phyloP scores from a whole-genome alignment of 129 eudicot species.

The Flaveria linearis region DNA sequence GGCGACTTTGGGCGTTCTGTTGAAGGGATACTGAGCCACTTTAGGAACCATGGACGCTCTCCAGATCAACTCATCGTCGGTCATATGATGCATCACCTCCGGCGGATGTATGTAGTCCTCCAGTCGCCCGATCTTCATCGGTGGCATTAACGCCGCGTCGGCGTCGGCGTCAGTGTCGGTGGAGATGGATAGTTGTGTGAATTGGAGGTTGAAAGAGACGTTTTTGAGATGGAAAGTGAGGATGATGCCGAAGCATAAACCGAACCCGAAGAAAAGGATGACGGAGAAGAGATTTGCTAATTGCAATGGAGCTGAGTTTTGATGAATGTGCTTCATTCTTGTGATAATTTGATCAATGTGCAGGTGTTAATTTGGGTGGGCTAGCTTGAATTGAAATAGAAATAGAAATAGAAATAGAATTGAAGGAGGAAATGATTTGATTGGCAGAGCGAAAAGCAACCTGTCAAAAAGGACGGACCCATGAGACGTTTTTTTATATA shows the following conservation, averaged over 20 bases:
- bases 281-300: slow-evolving; percentile 43
- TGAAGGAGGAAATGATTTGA: background rate
- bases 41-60: slow-evolving; percentile 66
- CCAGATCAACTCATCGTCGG: slow-evolving; percentile 58
- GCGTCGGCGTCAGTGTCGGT: slow-evolving; percentile 23
- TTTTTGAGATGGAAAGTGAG: slow-evolving; percentile 51
- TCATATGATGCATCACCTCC: slow-evolving; percentile 44
- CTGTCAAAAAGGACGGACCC: slow-evolving; percentile 18
- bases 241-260: slow-evolving; percentile 56
- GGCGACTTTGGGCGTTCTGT: slow-evolving; percentile 58
- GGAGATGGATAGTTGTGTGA: slow-evolving; percentile 40
- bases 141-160: background rate
- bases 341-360: background rate
- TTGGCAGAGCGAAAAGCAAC: background rate
- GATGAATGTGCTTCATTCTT: slow-evolving; percentile 39
- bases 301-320: slow-evolving; percentile 30
- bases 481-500: background rate
- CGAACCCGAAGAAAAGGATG: slow-evolving; percentile 55
- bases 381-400: background rate
- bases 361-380: too few relatives aligned
- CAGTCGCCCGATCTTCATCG: slow-evolving; percentile 6
- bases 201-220: slow-evolving; percentile 47
- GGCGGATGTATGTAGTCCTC: slow-evolving; percentile 29
- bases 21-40: slow-evolving; percentile 41
- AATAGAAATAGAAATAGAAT: background rate